Evolutionary conservation across 208 protist species (phyloP).

Genomic region (Acanthamoeba triangularis): DNA sequence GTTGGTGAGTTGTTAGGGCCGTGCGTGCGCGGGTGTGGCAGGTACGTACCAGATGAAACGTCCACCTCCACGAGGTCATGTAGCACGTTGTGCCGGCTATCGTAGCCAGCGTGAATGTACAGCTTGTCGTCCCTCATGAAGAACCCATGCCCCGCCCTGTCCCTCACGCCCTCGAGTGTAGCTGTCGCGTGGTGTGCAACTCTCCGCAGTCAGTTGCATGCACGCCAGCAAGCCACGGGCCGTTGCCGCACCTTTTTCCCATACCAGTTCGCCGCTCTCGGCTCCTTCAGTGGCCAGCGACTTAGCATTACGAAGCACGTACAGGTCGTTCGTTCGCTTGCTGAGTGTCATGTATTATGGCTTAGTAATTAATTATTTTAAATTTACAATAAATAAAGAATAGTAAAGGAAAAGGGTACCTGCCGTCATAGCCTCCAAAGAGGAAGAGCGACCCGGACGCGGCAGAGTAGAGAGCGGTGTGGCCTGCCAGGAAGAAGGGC

Average conservation of each 20-base stretch:
- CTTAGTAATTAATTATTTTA: background rate
- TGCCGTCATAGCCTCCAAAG: constrained; percentile 49
- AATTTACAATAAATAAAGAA: background rate
- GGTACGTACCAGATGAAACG: background rate
- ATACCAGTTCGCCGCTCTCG: background rate
- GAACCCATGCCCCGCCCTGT: constrained; percentile 30
- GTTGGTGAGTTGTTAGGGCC: background rate
- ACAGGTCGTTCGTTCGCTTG: constrained; percentile 58
- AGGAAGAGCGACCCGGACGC: background rate
- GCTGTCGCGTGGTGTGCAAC: background rate
- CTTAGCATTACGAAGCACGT: background rate
- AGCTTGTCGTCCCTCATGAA: constrained; percentile 39
- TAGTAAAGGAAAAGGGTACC: background rate
- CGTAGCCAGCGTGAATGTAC: constrained; percentile 65
- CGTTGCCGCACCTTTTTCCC: background rate
- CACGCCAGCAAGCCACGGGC: background rate
- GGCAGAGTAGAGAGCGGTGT: background rate
- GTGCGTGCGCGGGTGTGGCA: background rate
- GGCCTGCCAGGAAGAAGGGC: constrained; percentile 28
- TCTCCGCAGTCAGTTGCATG: background rate
- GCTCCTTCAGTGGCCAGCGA: background rate
- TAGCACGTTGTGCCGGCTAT: constrained; percentile 54
- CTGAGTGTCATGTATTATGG: background rate
- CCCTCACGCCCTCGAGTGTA: background rate
- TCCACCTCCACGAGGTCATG: constrained; percentile 35